Evolutionary conservation across 176 grass and related monocot genomes (phyloP), one percentile per base, ranked within the genome.

Genomic region (Triticum turgidum): DNA sequence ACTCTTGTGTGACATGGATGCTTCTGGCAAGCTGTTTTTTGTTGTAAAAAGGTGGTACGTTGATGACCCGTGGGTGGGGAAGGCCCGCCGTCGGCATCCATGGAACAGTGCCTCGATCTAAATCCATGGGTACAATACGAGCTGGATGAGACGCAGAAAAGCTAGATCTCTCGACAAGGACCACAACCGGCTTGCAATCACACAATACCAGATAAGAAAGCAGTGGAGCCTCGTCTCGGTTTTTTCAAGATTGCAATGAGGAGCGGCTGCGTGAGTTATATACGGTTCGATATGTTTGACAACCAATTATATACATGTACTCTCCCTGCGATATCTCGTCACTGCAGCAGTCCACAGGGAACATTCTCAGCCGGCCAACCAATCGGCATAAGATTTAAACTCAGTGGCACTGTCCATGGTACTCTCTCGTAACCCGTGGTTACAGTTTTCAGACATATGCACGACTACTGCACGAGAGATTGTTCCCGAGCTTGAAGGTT

Each of bases 191-290:
- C 80, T 79, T 77, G 42, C 83, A 59, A 61, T 83, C 80, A 83
- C 84, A 90, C 89, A 2, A 45, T 66, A 47, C 73, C 73, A 79
- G 88, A 74, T 77, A 62, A 35, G 66, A 15, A 77, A 47, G 79
- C 73, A 14, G 80, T 67, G 85, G 80, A 83, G 65, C 54, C 79
- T 41, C 64, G 18, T 58, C 32, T 49, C 47, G 11, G 1, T 42
- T 64, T 83, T 83, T 90, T 79, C 85, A 84, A 87, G 85, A 90
- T 80, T 84, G 66, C 25, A 87, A 90, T 80, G 56, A 87, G 33
- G 18, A 68, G 70, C 42, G 33, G 2, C 18, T 41, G 62, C 4
- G 62, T 27, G 62, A 37, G 6, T 13, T 11, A 2, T 45, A 56
- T 30, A 47, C 9, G 69, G 41, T 61, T 72, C 37, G 13, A 73